Percentiles rank a stretch among this genome's conserved stretches.
Conservation (phyloP, 495 filamentous ascomycete genomes). For the Cryomyces antarcticus region DNA sequence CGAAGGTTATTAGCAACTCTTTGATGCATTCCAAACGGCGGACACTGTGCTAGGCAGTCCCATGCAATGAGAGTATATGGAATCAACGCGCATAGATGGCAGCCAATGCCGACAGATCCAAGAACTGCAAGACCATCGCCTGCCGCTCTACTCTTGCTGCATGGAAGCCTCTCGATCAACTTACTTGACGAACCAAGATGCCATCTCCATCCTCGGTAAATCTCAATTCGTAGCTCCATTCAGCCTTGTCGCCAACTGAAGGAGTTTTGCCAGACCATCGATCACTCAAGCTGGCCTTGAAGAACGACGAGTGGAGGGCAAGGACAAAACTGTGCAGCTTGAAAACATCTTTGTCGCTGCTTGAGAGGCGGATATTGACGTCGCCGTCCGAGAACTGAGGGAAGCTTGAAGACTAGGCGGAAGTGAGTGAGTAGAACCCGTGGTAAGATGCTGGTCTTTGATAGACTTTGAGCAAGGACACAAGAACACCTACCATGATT, state of each 20-base stretch:
- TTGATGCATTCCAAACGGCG: neutral
- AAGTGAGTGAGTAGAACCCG: neutral
- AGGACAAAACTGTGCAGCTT: conserved; percentile 2
- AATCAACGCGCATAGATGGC: no score
- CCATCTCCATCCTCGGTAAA: neutral
- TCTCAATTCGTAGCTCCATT: neutral
- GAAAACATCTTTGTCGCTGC: neutral
- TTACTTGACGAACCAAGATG: neutral
- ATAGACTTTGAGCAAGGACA: neutral
- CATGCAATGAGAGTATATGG: no score
- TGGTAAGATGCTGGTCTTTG: neutral
- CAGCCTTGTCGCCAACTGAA: neutral
- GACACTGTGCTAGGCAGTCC: neutral
- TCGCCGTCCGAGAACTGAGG: neutral
- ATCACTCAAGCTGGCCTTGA: conserved; percentile 1
- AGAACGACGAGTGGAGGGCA: conserved; percentile 1
- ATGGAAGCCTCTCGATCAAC: neutral
- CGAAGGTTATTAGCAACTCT: neutral
- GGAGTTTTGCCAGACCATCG: neutral
- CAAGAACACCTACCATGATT: neutral
- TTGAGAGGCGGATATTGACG: neutral
- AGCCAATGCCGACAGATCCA: no score
- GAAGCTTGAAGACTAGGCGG: neutral
- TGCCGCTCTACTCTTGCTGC: neutral
- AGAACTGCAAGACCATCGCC: no score